Evolutionary conservation across 352 stramenopile species (phyloP), one percentile per base, ranked within the genome.

Genomic region (Peronospora tabacina): DNA sequence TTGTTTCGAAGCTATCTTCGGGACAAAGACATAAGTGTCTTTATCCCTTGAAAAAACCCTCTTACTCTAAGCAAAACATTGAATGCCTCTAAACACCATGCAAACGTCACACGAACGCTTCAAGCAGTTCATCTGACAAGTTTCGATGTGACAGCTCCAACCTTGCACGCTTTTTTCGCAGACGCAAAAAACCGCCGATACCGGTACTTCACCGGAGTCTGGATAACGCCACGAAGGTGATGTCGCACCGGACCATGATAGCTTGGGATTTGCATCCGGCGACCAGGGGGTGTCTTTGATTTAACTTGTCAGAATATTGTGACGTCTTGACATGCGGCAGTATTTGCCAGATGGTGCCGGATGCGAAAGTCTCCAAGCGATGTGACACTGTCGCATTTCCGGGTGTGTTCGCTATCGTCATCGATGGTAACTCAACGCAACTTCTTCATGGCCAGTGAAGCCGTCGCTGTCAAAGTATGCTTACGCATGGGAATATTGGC

Each of bases 341-440:
- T 32, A 32, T 32, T 32, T 12, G 28, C 10, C 7, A 32, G 28
- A 32, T 32, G 7, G 32, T 39, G 26, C 29, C 55, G 49, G 9
- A 36, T 55, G 30, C 40, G 26, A 44, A 38, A 34, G 13, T 58
- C 17, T 11, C 36, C 11, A 36, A 12, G 1, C 12, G 13, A 36
- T 20, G 22, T 13, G 15, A 10, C 22, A 40, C 13, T 13, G 29
- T 70, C 68, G 58, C 63, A 55, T 47, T 71, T 68, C 54, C 37
- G n/a, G 22, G 33, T n/a, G 19, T 44, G 35, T 13, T 44, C 34
- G 15, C 20, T 35, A 58, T 58, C 50, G 63, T 58, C 50, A 71
- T 71, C 63, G 30, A 19, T 44, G 49, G 58, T 68, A 52, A 68
- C 63, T 54, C 58, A 71, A 44, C 28, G 15, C 22, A 11, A 36